Conservation (phyloP, 306 rosid genomes). For the Rubus idaeus region DNA sequence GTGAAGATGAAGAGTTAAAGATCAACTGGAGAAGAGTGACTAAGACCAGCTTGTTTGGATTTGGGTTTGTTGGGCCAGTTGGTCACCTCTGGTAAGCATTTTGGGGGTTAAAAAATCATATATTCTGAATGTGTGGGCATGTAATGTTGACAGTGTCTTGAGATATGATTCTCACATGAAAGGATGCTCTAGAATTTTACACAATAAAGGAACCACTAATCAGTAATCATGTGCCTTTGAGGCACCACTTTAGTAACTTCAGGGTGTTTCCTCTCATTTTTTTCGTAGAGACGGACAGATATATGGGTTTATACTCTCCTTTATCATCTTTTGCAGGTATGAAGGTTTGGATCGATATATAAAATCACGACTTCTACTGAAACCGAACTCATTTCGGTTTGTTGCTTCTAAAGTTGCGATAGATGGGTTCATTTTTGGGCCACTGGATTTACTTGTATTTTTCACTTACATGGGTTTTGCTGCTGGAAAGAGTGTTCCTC, state of each 20-base stretch:
- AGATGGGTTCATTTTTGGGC: conserved; percentile 78
- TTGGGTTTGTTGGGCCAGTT: conserved; percentile 85
- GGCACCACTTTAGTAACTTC: conserved; percentile 2
- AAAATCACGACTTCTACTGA: conserved; percentile 44
- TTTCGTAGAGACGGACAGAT: background rate
- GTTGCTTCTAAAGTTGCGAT: conserved; percentile 74
- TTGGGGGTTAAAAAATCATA: background rate
- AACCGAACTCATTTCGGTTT: conserved; percentile 71
- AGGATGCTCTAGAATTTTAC: background rate
- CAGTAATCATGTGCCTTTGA: background rate
- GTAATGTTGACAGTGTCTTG: background rate
- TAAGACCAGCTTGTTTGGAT: conserved; percentile 71
- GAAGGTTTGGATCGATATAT: conserved; percentile 75
- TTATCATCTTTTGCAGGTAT: conserved; percentile 53
- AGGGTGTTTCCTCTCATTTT: too few relatives aligned
- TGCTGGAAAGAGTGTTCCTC: conserved; percentile 65
- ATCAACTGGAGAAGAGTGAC: conserved; percentile 72
- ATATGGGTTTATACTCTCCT: background rate
- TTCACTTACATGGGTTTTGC: conserved; percentile 85
- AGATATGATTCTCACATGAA: background rate
- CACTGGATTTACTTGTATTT: conserved; percentile 69
- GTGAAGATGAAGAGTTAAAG: conserved; percentile 28
- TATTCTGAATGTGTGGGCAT: background rate
- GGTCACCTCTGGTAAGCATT: conserved; percentile 74
- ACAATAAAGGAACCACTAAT: conserved; percentile 1